Base-by-base conservation (phyloP, 1,284 basidiomycete species). In the Microbotryomycetes sp. region DNA sequence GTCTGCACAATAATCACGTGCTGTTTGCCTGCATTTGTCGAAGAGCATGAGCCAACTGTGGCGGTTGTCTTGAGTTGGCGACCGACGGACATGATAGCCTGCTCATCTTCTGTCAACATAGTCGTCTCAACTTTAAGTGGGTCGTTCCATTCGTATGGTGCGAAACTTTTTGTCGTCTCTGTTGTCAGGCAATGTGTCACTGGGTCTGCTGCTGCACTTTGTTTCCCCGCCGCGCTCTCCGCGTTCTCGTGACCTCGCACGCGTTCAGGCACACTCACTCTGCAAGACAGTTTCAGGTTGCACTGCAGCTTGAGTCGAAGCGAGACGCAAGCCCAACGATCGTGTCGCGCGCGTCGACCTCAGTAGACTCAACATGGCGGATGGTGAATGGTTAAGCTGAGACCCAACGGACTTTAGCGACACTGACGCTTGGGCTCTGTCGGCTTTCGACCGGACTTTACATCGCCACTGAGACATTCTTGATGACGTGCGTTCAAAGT, bases 31-130 rank as follows among this genome's bases (percentile, higher is more conserved):
- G 63, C 32, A 52, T 9, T 6, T 49, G 1, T 16, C 25, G 26
- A 59, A 1, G 16, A 30, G 12, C 16, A 1, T 6, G 16, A n/a
- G 15, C 9, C 26, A 25, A 25, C 47, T 3, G 23, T 29, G 22
- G n/a, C n/a, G n/a, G n/a, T n/a, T n/a, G 3, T n/a, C n/a, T 30
- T 26, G 25, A 54, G 36, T 42, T 9, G 53, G 25, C 26, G 53
- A 30, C 31, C 49, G 36, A 29, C 49, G n/a, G 64, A 89, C 91
- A 89, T 83, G 72, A 97, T 88, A 6, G 89, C 88, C 62, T 84
- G 80, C 77, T 97, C 93, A 54, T 97, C 93, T 49, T 93, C 91
- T 0, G 89, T 90, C 54, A 97, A 79, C 49, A 90, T 79, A 0
- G 84, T 69, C 25, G 54, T 50, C 53, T 70, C 65, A 52, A 71